Conservation (phyloP, 2,329 filamentous ascomycete species). For the Plenodomus lindquistii region DNA sequence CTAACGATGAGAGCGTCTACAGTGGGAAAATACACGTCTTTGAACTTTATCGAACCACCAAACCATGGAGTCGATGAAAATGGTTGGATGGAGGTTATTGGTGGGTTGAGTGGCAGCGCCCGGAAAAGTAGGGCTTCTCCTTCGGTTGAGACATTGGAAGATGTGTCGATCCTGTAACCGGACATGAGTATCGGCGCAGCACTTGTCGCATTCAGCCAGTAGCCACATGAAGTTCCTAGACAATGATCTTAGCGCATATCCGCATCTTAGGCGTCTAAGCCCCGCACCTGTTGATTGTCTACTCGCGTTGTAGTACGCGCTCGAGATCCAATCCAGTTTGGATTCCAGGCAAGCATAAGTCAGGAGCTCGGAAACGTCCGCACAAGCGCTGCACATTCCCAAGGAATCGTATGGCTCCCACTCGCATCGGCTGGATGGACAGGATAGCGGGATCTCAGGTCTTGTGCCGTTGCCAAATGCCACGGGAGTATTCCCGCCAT, state of each 20-base stretch:
- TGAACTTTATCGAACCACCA: conserved; percentile 21
- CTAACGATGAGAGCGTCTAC: conserved; percentile 10
- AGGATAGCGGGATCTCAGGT: conserved; percentile 13
- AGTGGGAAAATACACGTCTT: conserved; percentile 12
- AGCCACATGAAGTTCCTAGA: conserved; percentile 21
- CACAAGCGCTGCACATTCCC: conserved; percentile 23
- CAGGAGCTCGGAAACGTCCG: conserved; percentile 17
- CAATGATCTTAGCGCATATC: too few relatives aligned
- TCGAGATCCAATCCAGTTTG: conserved; percentile 16
- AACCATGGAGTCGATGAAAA: conserved; percentile 1
- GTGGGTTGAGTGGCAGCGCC: conserved; percentile 7
- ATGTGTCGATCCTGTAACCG: conserved; percentile 6
- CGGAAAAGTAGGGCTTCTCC: conserved; percentile 15
- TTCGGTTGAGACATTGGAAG: background rate
- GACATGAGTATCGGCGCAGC: conserved; percentile 15
- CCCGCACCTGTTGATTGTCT: conserved; percentile 1
- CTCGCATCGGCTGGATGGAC: conserved; percentile 25
- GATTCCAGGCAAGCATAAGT: conserved; percentile 16
- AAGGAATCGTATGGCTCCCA: conserved; percentile 22
- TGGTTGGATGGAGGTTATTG: background rate
- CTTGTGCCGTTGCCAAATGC: conserved; percentile 6
- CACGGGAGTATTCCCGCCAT: conserved; percentile 8
- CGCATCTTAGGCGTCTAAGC: too few relatives aligned
- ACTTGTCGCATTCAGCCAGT: conserved; percentile 26
- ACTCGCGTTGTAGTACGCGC: background rate